Evolutionary conservation across 192 early-diverging fungal genomes (phyloP), one percentile per base, ranked within the genome.

Genomic region (Gaertneriomyces semiglobifer): DNA sequence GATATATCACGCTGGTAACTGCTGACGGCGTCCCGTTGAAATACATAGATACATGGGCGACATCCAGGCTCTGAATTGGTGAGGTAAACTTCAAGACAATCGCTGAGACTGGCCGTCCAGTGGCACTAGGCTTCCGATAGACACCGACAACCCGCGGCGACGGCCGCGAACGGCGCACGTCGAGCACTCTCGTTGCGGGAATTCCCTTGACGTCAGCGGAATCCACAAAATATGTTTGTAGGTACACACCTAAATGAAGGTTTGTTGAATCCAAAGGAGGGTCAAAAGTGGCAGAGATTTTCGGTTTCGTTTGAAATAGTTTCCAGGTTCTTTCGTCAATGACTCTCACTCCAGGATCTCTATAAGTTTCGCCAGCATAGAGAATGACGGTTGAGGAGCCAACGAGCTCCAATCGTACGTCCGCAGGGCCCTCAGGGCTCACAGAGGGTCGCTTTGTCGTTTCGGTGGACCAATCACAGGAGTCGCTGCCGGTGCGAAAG

Each of bases 151-250:
- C 3, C n/a, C n/a, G n/a, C 50, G 50, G n/a, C n/a, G 50, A 18
- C 20, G 50, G 50, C 20, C 50, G 50, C n/a, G n/a, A 20, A 52
- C 6, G 50, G n/a, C 50, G 50, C 50, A 52, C 50, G 20, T 52
- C 5, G 50, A 52, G 50, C n/a, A 52, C 50, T 6, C 50, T n/a
- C n/a, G 50, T 52, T 52, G 20, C 50, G n/a, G 50, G 20, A n/a
- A 20, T 6, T 4, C 20, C n/a, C n/a, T 52, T 20, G 20, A 18
- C 50, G 50, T 52, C 20, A 18, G 20, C 50, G 6, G 50, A 20
- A 52, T 52, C 50, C 6, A 18, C n/a, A 5, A 52, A 20, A 52
- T 52, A 52, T 52, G 50, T 52, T 6, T 52, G 50, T 52, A 52
- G 5, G 50, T 18, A 52, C n/a, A 52, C 50, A 52, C 50, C 50